Evolutionary conservation across 768 basidiomycete genomes (phyloP), one percentile per base, ranked within the genome.

Genomic region (Boletus reticuloceps): DNA sequence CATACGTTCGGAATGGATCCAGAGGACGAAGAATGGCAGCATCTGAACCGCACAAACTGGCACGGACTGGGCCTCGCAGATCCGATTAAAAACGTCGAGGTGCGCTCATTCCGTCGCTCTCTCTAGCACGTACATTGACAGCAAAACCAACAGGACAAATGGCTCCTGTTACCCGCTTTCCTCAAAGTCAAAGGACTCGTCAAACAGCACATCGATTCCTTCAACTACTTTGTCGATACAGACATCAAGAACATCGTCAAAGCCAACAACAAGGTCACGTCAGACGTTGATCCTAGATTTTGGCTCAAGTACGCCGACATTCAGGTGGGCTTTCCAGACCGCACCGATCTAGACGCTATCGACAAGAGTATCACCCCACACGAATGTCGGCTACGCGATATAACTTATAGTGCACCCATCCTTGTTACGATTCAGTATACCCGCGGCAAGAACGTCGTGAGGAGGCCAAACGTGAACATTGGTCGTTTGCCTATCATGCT

Each of bases 141-240:
- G 11, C 14, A 8, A 27, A 47, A 14, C 32, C 17, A 5, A 42
- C 62, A 97, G 95, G 97, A 99, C 70, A 99, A 99, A 85, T 99
- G 97, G 97, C 83, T 97, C 19, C 77, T 99, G 11, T 77, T 99
- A 3, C 97, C 97, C 2, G 96, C 95, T 11, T 99, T 98, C 66
- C 79, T 99, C 49, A 90, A 95, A 74, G 92, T 97, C 58, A 99
- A 99, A 66, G 97, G 97, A 55, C 86, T 99, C 14, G 97, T 99
- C 58, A 98, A 98, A 76, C 97, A 98, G 69, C 97, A 99, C 69
- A 91, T 98, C 62, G 97, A 98, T 72, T 97, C 94, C 9, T 98
- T 94, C 84, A 98, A 98, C 76, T 95, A 96, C 72, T 98, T 99
- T 67, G 94, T 98, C 67, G 91, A 98, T 64, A 87, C 90, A 41